Conservation (phyloP, 1,139 yeast species). For the Saccharomyces hybrid region DNA sequence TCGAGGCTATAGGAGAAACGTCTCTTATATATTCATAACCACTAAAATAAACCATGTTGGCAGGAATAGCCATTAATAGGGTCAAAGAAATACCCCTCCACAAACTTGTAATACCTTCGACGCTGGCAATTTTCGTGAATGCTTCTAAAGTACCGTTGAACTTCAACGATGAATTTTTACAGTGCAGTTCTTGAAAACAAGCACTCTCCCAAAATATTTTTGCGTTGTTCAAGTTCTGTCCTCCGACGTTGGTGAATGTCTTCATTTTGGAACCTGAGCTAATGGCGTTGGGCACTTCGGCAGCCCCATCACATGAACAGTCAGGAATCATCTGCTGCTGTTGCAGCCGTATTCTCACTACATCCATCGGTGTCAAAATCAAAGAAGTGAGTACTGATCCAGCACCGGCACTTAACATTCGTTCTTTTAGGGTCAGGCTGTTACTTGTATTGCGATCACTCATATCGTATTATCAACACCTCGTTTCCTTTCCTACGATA, state of each 20-base stretch:
- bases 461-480: neutral
- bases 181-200: conserved; percentile 27
- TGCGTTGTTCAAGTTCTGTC: conserved; percentile 10
- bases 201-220: conserved; percentile 39
- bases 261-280: neutral
- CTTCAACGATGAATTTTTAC: conserved; percentile 24
- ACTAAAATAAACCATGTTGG: conserved; percentile 88
- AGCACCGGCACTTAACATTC: conserved; percentile 85
- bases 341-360: conserved; percentile 81
- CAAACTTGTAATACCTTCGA: conserved; percentile 70
- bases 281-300: conserved; percentile 17
- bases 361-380: conserved; percentile 90
- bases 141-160: conserved; percentile 66
- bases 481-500: neutral
- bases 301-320: conserved; percentile 25
- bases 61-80: conserved; percentile 82
- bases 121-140: conserved; percentile 50
- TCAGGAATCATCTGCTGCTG: conserved; percentile 67
- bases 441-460: neutral
- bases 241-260: conserved; percentile 5
- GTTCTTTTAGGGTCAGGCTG: conserved; percentile 31
- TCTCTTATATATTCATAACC: conserved; percentile 87
- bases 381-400: conserved; percentile 87
- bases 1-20: conserved; percentile 50
- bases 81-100: conserved; percentile 90